Evolutionary conservation across 2,329 filamentous ascomycete genomes (phyloP), one percentile per base, ranked within the genome.

Genomic region (Neospermospora avenae): DNA sequence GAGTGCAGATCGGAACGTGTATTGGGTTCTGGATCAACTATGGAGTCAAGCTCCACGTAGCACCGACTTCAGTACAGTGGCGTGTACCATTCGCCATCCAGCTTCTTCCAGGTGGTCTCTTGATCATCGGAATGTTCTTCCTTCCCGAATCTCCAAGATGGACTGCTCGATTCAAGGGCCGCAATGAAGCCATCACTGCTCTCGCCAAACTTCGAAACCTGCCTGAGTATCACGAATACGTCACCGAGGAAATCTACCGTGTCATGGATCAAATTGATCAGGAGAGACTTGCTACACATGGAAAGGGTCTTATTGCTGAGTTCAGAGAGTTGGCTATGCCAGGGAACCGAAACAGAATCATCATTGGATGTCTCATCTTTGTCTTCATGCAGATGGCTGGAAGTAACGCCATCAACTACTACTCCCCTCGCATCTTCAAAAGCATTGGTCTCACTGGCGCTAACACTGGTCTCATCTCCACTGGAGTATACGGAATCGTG

Each of bases 371-470:
- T 16, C 52, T 55, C 2, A 48, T 68, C 3, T 59, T 60, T 34
- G 90, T 92, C 78, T 90, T 84, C 84, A 85, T 86, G 72, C 87
- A 88, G 0, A 89, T 90, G 75, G 70, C 86, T 0, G 86, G 86
- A 18, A 53, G 31, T 11, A 53, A 53, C 31, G 34, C 49, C 3
- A 53, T 53, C 31, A 37, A 37, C 18, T 53, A 53, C 31, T 53
- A 53, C 31, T 48, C 56, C 16, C 87, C 87, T 0, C 81, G 84
- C 63, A 89, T 90, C 65, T 90, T 90, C 75, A 75, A 77, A 55
- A 80, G 84, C 63, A 77, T 90, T 3, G 87, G 87, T 24, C 78
- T 79, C 5, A 78, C 77, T 87, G 78, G 78, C 4, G 85, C 80
- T 7, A 73, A 80, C 34, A 78, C 81, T 37, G 82, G 81, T 8